Evolutionary conservation across 495 filamentous ascomycete species (phyloP).

Genomic region (Neurospora sublineolata): DNA sequence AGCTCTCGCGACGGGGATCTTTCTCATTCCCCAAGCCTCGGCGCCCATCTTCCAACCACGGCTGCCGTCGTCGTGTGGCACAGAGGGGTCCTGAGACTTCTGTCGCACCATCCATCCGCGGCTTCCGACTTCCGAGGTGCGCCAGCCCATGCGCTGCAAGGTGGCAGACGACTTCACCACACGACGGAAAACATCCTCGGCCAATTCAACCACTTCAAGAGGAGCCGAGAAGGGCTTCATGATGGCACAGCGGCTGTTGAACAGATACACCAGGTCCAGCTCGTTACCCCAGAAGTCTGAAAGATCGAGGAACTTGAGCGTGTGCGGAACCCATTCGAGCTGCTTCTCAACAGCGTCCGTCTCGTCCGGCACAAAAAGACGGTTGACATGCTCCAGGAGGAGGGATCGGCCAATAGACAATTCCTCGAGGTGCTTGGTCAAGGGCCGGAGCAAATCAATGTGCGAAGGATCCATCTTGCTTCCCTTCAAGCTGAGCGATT

Average conservation of each 20-base stretch:
- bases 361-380: conserved; percentile 40
- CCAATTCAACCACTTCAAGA: conserved; percentile 69
- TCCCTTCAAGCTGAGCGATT: conserved; percentile 68
- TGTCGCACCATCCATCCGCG: conserved; percentile 57
- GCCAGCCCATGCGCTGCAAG: conserved; percentile 49
- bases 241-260: conserved; percentile 45
- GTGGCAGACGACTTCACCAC: conserved; percentile 39
- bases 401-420: conserved; percentile 63
- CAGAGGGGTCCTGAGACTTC: conserved; percentile 4
- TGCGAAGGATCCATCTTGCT: conserved; percentile 56
- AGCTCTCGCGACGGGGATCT: conserved; percentile 64
- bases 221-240: conserved; percentile 53
- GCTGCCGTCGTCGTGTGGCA: conserved; percentile 33
- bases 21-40: conserved; percentile 79
- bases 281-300: conserved; percentile 49
- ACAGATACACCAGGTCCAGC: conserved; percentile 52
- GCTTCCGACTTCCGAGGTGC: conserved; percentile 54
- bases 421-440: conserved; percentile 75
- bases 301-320: conserved; percentile 65
- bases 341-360: conserved; percentile 16
- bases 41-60: conserved; percentile 82
- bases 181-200: conserved; percentile 55
- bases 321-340: conserved; percentile 45
- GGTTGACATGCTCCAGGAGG: conserved; percentile 51
- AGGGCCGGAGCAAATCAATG: conserved; percentile 50